Base-by-base conservation (phyloP, 2,329 filamentous ascomycete genomes). In the Proliferodiscus dingleyae region DNA sequence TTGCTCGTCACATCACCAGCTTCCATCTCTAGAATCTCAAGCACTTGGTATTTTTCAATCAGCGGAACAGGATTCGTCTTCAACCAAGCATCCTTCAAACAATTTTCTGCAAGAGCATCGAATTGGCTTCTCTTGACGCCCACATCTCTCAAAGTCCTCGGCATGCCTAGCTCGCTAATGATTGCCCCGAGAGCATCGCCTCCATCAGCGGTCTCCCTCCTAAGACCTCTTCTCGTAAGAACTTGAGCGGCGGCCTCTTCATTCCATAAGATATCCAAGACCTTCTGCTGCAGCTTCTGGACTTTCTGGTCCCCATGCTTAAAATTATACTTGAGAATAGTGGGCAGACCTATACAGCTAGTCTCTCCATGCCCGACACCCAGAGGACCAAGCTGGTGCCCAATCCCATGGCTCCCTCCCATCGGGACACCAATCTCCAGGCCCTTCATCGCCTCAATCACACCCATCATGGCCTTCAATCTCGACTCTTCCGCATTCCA, bases 331-430 rank as follows among this genome's bases (percentile, higher is more conserved):
- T 73, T 75, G 56, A 74, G 74, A 5, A 82, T 76, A 1, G 72
- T 69, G 0, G 78, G 77, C 28, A 74, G 66, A 45, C 78, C 65
- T 37, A 75, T 71, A 56, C 72, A 82, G 53, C 73, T 78, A 22
- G 77, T 82, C 60, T 80, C 77, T 9, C 78, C 78, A 55, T 83
- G 78, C 0, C 74, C 72, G 2, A 81, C 77, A 0, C 77, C 77
- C 10, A 58, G 29, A 8, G 56, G 56, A 2, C 62, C 65, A 41
- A 75, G 51, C 46, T 70, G 68, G 51, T 70, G 68, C 13, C 68
- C 68, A 36, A 70, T 70, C 2, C 61, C 68, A 52, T 71, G 68
- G 34, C 61, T 65, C 0, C 54, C 67, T 7, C 67, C 63, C 55
- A 68, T 61, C 0, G 45, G 71, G 46, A 68, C 66, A 0, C 64